Base-by-base conservation (phyloP, 2,329 filamentous ascomycete species). In the Dothideomycetes sp. region DNA sequence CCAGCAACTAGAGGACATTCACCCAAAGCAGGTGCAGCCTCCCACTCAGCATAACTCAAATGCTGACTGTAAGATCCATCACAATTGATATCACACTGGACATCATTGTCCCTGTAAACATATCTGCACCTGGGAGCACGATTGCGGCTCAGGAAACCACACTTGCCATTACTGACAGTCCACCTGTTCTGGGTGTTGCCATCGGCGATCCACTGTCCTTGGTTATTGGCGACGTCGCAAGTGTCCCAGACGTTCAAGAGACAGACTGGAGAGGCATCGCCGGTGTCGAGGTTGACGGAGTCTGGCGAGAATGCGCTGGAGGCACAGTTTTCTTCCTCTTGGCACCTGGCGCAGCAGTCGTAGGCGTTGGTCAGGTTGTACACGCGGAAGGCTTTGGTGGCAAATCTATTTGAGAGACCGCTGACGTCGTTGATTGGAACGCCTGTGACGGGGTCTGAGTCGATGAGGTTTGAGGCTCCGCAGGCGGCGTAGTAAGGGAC, bases 401-500 rank as follows among this genome's bases (percentile, higher is more conserved):
- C n/a, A n/a, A n/a, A n/a, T n/a, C n/a, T n/a, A n/a, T n/a, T 16
- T 16, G 19, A 5, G 19, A 8, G 13, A n/a, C 12, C 7, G 29
- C 29, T 31, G 29, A 9, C 10, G 11, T 31, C 13, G 29, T 17
- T 18, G 7, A 35, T 35, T 10, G 19, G 20, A 10, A 15, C 19
- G 13, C 33, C 33, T 6, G 19, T 25, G 6, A 35, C 15, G 11
- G 33, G 33, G 16, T 35, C 33, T 3, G 7, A 16, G 15, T 8
- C 15, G 20, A 35, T 24, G 4, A 35, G 3, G 13, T 35, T 35
- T 2, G 33, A 24, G 4, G 33, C 22, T 16, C 22, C 22, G 15
- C 33, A 35, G 13, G 33, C 33, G 7, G 33, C 33, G 33, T 35
- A 35, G n/a, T 9, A 35, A 7, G 33, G 33, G 8, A 35, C 33